A percentile compares a stretch with the other conserved stretches of the same genome.
Evolutionary conservation across 108 stramenopile genomes (phyloP).

Genomic region (Cyclotella kingstonii): DNA sequence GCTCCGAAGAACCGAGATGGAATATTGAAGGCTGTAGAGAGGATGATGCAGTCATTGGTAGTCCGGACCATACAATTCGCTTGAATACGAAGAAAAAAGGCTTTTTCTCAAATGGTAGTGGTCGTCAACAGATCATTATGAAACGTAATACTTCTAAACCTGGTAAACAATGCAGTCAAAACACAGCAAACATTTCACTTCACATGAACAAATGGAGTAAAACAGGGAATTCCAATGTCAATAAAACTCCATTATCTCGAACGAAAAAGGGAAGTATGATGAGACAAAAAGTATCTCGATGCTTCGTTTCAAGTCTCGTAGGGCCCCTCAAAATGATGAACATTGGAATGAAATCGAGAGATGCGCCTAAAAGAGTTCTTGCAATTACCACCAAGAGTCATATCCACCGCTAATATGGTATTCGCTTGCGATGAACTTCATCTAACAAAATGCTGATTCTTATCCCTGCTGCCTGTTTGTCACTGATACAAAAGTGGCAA

Average conservation of each 20-base stretch:
- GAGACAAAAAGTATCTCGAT: not conserved
- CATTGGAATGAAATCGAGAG: not conserved
- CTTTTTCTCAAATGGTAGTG: too few relatives aligned
- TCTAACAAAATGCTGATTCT: too few relatives aligned
- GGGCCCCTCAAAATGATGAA: not conserved
- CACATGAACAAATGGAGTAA: too few relatives aligned
- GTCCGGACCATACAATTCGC: not conserved
- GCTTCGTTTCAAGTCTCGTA: not conserved
- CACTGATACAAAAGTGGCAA: too few relatives aligned
- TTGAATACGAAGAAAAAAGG: too few relatives aligned
- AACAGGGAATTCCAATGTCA: not conserved
- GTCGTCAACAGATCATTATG: too few relatives aligned
- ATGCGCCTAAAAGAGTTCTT: constrained; percentile 6
- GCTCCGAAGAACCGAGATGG: too few relatives aligned
- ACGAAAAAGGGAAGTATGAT: constrained; percentile 1
- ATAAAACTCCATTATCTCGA: not conserved
- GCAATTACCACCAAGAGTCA: not conserved
- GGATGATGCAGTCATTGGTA: too few relatives aligned
- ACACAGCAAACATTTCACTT: not conserved
- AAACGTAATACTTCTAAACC: too few relatives aligned
- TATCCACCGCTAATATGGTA: not conserved
- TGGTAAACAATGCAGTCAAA: not conserved
- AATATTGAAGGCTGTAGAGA: too few relatives aligned
- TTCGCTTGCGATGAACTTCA: too few relatives aligned
- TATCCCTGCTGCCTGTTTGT: too few relatives aligned